These are phyloP conservation scores for Artemisia tridentata DNA, from an alignment of 129 eudicot genomes.

Conservation along the genomic window DNA sequence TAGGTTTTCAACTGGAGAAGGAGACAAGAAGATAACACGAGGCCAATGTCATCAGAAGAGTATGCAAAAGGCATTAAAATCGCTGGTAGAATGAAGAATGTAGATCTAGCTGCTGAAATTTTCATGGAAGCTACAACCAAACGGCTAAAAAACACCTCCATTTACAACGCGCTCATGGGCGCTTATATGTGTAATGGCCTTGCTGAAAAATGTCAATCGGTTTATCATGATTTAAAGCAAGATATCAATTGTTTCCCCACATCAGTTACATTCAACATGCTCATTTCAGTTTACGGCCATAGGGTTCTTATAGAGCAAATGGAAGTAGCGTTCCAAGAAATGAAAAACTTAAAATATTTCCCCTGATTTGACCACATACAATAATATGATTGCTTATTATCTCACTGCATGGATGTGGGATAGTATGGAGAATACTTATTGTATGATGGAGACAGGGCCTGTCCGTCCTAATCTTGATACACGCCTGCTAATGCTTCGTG, in stretches of 20 bases:
- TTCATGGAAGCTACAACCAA: conserved; percentile 66
- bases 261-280: conserved; percentile 69
- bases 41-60: conserved; percentile 68
- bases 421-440: conserved; percentile 64
- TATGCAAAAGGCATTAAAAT: conserved; percentile 66
- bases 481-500: conserved; percentile 76
- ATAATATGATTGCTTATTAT: conserved; percentile 63
- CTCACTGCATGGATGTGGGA: conserved; percentile 97
- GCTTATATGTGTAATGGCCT: conserved; percentile 53
- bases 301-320: conserved; percentile 63
- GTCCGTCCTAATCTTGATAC: conserved; percentile 56
- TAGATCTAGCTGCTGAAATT: conserved; percentile 65
- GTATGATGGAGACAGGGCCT: conserved; percentile 30
- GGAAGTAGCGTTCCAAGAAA: conserved; percentile 50
- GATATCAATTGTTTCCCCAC: conserved; percentile 58
- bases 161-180: conserved; percentile 73
- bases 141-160: conserved; percentile 34
- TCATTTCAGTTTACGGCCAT: conserved; percentile 63
- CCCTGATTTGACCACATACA: conserved; percentile 60
- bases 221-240: conserved; percentile 59
- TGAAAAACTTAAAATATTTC: conserved; percentile 37
- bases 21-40: conserved; percentile 30
- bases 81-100: conserved; percentile 62
- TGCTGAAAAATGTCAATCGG: conserved; percentile 47
- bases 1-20: conserved; percentile 92